Evolutionary conservation across 164 flowering plant species (phyloP).

Genomic region (Magnolia sinica): DNA sequence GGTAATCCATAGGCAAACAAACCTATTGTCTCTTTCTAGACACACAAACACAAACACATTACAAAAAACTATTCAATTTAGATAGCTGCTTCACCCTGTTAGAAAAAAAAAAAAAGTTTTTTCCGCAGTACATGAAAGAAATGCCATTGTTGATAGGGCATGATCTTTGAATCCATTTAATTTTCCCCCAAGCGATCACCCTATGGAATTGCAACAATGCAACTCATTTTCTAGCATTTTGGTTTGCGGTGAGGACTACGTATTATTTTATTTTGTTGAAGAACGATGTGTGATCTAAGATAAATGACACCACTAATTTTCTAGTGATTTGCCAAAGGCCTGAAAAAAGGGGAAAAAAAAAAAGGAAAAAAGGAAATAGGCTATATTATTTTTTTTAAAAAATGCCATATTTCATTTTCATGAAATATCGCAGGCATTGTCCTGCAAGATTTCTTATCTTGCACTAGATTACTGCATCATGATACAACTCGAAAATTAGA

Average conservation of each 20-base stretch:
- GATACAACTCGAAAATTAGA: too few relatives aligned
- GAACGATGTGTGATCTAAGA: too few relatives aligned
- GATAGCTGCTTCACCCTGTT: not conserved
- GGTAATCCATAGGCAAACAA: conserved; percentile 37
- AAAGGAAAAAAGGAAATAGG: not conserved
- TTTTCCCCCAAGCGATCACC: not conserved
- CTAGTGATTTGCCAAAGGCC: not conserved
- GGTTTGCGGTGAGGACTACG: too few relatives aligned
- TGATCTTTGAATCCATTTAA: not conserved
- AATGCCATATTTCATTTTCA: too few relatives aligned
- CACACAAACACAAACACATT: too few relatives aligned
- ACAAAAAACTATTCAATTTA: not conserved
- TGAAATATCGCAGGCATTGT: too few relatives aligned
- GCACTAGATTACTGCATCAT: too few relatives aligned
- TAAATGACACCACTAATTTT: not conserved
- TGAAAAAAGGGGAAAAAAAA: not conserved
- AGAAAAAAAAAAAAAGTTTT: too few relatives aligned
- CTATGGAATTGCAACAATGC: not conserved
- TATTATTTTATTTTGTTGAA: too few relatives aligned
- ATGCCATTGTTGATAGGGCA: not conserved
- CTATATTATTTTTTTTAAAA: not conserved
- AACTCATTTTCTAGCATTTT: not conserved
- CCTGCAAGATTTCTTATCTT: too few relatives aligned
- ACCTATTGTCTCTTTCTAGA: too few relatives aligned
- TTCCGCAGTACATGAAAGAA: not conserved